Percentiles rank a stretch among this genome's conserved stretches.
Conservation (phyloP, 805 yeast genomes). For the Wickerhamiella azymoides region DNA sequence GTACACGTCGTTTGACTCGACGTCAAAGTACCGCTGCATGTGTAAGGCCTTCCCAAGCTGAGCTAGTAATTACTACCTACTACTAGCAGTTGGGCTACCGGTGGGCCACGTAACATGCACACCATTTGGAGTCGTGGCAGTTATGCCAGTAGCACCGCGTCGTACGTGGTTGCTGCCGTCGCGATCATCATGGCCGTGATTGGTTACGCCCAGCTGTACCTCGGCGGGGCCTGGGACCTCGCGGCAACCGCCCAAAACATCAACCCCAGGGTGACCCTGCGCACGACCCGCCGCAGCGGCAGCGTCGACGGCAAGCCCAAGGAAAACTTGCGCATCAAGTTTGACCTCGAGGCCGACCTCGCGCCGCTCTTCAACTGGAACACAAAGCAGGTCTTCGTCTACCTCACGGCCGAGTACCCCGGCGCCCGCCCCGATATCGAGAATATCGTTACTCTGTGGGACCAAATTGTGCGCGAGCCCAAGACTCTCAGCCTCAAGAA, state of each 20-base stretch:
- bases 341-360: slow-evolving; percentile 63
- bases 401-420: slow-evolving; percentile 77
- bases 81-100: too few species aligned
- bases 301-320: slow-evolving; percentile 51
- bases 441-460: slow-evolving; percentile 82
- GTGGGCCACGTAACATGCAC: background rate
- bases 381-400: slow-evolving; percentile 89
- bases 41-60: too few species aligned
- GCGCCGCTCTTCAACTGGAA: slow-evolving; percentile 85
- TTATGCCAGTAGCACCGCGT: slow-evolving; percentile 3
- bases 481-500: slow-evolving; percentile 39
- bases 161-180: slow-evolving; percentile 22
- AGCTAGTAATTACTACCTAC: background rate
- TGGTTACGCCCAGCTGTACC: slow-evolving; percentile 19
- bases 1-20: slow-evolving; percentile 50
- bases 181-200: slow-evolving; percentile 21
- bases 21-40: slow-evolving; percentile 42
- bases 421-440: slow-evolving; percentile 24
- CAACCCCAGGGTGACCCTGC: slow-evolving; percentile 17
- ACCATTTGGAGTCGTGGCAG: slow-evolving; percentile 7
- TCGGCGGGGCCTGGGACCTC: slow-evolving; percentile 18
- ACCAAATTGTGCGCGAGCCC: slow-evolving; percentile 50
- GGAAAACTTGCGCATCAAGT: slow-evolving; percentile 57
- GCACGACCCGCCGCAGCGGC: slow-evolving; percentile 42
- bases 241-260: slow-evolving; percentile 11